Evolutionary conservation across 208 protist species (phyloP).

Genomic region (Porcisia hertigi): DNA sequence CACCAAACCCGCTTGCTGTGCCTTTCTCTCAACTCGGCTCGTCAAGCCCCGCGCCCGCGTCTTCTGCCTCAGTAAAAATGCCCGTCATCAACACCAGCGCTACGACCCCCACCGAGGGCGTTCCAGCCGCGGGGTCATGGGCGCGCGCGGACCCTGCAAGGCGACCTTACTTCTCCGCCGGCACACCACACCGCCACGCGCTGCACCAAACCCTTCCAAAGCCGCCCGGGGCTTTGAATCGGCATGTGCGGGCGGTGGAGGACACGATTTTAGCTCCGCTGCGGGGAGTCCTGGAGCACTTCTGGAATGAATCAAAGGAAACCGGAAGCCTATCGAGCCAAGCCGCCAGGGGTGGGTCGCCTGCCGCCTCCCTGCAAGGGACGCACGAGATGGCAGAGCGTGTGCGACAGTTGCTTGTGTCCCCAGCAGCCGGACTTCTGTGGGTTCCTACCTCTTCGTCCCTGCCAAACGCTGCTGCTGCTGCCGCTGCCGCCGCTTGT

Average conservation of each 20-base stretch:
- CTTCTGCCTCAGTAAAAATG: neutral
- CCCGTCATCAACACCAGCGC: neutral
- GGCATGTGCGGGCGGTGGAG: conserved; percentile 12
- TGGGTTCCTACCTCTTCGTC: conserved; percentile 4
- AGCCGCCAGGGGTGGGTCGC: neutral
- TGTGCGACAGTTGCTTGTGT: conserved; percentile 17
- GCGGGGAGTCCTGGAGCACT: conserved; percentile 51
- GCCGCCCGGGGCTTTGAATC: neutral
- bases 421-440: conserved; percentile 15
- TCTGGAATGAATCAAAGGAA: conserved; percentile 24
- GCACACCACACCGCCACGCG: neutral
- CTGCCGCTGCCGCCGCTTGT: neutral
- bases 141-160: conserved; percentile 29
- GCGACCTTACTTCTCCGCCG: conserved; percentile 27
- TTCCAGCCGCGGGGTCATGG: conserved; percentile 25
- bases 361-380: neutral
- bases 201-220: neutral
- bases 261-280: conserved; percentile 44
- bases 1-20: conserved; percentile 37
- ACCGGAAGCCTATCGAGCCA: neutral
- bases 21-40: conserved; percentile 27
- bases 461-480: neutral
- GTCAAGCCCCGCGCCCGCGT: neutral
- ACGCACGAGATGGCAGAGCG: neutral
- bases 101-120: conserved; percentile 1